A percentile compares a stretch with the other conserved stretches of the same genome.
phyloP scores from a whole-genome alignment of 805 yeast species.

The Cyberlindnera misumaiensis region DNA sequence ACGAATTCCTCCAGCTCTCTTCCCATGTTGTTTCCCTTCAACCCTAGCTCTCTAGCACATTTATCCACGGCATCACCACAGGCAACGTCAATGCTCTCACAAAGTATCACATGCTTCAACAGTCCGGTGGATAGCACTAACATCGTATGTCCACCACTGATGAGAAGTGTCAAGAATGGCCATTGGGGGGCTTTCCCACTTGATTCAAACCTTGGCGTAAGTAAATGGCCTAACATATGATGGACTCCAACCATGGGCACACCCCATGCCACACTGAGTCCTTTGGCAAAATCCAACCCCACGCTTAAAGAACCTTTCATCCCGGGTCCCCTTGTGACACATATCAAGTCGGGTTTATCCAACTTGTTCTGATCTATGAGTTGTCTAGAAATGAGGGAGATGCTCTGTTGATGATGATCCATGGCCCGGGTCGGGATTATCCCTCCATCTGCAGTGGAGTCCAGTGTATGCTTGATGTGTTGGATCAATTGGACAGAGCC shows the following conservation, averaged over 20 bases:
- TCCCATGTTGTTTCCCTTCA: slow-evolving; percentile 80
- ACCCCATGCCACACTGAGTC: slow-evolving; percentile 71
- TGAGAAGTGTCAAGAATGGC: slow-evolving; percentile 73
- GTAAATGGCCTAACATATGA: slow-evolving; percentile 91
- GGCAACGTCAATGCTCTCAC: slow-evolving; percentile 80
- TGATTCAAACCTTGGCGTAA: slow-evolving; percentile 50
- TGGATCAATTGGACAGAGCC: slow-evolving; percentile 35
- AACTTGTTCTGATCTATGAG: slow-evolving; percentile 21
- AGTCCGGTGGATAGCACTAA: slow-evolving; percentile 60
- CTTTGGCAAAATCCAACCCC: slow-evolving; percentile 81
- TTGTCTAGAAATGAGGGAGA: slow-evolving; percentile 45
- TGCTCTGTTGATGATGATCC: slow-evolving; percentile 58
- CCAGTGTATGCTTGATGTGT: slow-evolving; percentile 58
- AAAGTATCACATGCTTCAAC: slow-evolving; percentile 61
- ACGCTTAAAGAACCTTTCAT: slow-evolving; percentile 85
- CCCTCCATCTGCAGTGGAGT: slow-evolving; percentile 69
- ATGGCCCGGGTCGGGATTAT: slow-evolving; percentile 83
- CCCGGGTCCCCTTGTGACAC: slow-evolving; percentile 95
- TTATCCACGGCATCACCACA: slow-evolving; percentile 92
- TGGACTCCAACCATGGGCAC: slow-evolving; percentile 84
- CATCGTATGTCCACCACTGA: slow-evolving; percentile 94
- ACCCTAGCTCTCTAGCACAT: slow-evolving; percentile 80
- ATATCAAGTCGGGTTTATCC: slow-evolving; percentile 57
- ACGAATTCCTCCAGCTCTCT: slow-evolving; percentile 60
- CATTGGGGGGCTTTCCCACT: slow-evolving; percentile 40